Evolutionary conservation across 164 flowering plant genomes (phyloP).

Genomic region (Santalum album): DNA sequence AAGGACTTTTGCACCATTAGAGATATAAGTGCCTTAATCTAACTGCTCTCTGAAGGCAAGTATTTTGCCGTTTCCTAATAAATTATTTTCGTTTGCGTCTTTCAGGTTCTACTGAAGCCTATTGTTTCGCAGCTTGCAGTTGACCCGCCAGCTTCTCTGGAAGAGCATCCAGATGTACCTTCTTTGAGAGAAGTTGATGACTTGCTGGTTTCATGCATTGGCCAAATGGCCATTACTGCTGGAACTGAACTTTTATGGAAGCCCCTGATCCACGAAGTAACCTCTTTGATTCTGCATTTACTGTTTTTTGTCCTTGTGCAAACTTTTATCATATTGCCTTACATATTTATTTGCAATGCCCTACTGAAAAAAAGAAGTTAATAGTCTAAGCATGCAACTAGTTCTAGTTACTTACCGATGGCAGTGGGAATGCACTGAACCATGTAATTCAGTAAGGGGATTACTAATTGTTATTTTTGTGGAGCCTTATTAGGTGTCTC

Average conservation of each 20-base stretch:
- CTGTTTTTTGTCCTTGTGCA: no score
- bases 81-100: constrained; percentile 1
- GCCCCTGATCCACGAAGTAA: constrained; percentile 82
- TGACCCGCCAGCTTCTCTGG: constrained; percentile 54
- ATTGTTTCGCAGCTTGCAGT: constrained; percentile 64
- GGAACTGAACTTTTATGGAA: constrained; percentile 89
- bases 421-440: no score
- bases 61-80: neutral
- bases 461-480: no score
- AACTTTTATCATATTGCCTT: neutral
- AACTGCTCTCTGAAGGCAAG: neutral
- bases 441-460: no score
- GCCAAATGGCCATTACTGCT: constrained; percentile 89
- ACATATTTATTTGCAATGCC: no score
- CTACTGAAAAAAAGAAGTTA: no score
- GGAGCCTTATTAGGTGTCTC: no score
- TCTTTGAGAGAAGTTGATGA: constrained; percentile 68
- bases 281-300: neutral
- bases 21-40: no score
- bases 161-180: constrained; percentile 41
- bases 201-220: constrained; percentile 60
- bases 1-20: no score
- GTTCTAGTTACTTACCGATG: neutral
- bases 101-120: constrained; percentile 75
- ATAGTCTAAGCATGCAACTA: no score